Conservation (phyloP, 2,329 filamentous ascomycete genomes). For the Phialocephala sp. region DNA sequence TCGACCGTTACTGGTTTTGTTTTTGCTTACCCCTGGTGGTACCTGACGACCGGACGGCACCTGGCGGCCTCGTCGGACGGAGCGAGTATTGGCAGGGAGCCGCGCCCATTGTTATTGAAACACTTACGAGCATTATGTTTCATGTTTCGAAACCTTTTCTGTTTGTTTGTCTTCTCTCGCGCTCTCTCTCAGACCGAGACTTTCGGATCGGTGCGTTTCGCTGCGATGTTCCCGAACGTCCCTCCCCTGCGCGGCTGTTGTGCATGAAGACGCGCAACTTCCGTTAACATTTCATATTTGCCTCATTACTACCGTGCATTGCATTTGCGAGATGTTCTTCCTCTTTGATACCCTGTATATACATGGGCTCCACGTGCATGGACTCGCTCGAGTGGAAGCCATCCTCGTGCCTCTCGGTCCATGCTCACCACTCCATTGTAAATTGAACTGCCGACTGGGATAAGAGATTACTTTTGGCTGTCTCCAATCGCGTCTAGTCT, state of each 20-base stretch:
- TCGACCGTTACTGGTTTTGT: background rate
- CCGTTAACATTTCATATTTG: constrained; percentile 4
- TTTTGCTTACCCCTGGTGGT: background rate
- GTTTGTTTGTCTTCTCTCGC: background rate
- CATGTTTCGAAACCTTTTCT: background rate
- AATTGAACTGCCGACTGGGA: background rate
- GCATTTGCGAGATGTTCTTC: background rate
- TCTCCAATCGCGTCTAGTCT: background rate
- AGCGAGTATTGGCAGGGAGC: background rate
- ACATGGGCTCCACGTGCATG: background rate
- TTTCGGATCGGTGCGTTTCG: background rate
- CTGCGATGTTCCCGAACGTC: background rate
- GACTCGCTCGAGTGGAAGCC: background rate
- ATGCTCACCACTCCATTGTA: background rate
- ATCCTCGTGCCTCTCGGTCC: background rate
- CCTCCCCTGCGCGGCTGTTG: constrained; percentile 2
- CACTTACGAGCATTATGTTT: background rate
- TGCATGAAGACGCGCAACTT: background rate
- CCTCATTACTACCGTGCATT: constrained; percentile 3
- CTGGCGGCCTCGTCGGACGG: background rate
- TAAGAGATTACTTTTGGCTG: background rate
- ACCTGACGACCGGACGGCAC: background rate
- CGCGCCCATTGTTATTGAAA: background rate
- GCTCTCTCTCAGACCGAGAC: background rate
- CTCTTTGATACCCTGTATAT: background rate